Evolutionary conservation across 2,329 filamentous ascomycete species (phyloP), one percentile per base, ranked within the genome.

Genomic region (Coniochaeta sp.): DNA sequence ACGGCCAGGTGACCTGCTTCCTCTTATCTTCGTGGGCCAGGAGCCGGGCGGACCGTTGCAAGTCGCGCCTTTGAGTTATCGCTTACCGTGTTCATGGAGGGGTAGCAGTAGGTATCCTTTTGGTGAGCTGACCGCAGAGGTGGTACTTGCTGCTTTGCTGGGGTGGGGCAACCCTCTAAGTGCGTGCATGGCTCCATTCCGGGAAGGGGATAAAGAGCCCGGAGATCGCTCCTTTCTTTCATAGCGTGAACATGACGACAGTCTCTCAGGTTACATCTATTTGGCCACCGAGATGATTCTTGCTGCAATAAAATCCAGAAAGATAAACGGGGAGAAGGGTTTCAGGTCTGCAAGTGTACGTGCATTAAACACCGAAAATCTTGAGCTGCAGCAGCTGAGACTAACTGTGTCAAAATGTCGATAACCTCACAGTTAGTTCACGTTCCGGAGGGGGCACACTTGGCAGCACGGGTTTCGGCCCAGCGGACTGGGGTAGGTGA

Each of bases 31-130:
- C 4, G 32, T 34, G 32, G 12, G 32, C n/a, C n/a, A n/a, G n/a
- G n/a, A n/a, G n/a, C n/a, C n/a, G n/a, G n/a, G n/a, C n/a, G 5
- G 32, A 19, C 28, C 32, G 54, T 56, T 56, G 54, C 4, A 34
- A 56, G 54, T 36, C 54, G 34, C 54, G 54, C 32, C 47, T 52
- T 56, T 56, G n/a, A 38, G 26, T 56, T 56, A 56, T 56, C 54
- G 54, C 30, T 36, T 24, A 17, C 54, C 32, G 28, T 38, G 54
- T 28, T 56, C 12, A 36, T 38, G 30, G 54, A 56, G 54, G 54
- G 54, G 54, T 56, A 56, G 24, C 1, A 3, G 3, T n/a, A 38
- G 14, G 54, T 56, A 34, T 16, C 54, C 38, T 24, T 24, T 36
- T 3, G 30, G 17, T 24, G 54, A 9, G 12, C n/a, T 4, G 4